Conservation (phyloP, 2,329 filamentous ascomycete genomes). For the Karstenula rhodostoma region DNA sequence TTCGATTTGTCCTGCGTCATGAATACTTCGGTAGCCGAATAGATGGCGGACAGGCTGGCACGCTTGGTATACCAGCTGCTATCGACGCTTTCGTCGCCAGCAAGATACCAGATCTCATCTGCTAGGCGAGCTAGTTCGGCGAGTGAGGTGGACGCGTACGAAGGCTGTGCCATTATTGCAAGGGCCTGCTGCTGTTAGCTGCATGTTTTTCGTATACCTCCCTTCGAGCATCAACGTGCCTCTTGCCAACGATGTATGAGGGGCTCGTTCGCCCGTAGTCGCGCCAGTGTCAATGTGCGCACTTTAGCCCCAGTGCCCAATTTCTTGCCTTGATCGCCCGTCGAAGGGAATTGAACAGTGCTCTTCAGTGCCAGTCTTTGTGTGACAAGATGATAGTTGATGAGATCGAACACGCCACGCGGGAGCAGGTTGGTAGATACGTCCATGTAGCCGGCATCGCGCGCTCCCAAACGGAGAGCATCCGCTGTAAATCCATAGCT, state of each 20-base stretch:
- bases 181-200: constrained; percentile 68
- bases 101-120: constrained; percentile 92
- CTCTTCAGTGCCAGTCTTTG: constrained; percentile 68
- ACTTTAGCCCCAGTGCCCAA: constrained; percentile 70
- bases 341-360: constrained; percentile 54
- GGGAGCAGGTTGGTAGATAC: constrained; percentile 85
- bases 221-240: constrained; percentile 57
- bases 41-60: constrained; percentile 69
- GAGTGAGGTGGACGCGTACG: constrained; percentile 77
- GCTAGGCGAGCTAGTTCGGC: constrained; percentile 80
- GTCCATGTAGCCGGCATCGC: constrained; percentile 85
- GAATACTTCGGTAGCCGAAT: constrained; percentile 80
- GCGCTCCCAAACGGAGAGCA: constrained; percentile 78
- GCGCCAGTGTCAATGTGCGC: constrained; percentile 75
- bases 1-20: constrained; percentile 88
- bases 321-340: constrained; percentile 41
- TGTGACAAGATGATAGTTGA: constrained; percentile 77
- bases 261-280: constrained; percentile 76
- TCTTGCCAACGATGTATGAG: constrained; percentile 86
- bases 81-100: constrained; percentile 84
- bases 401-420: constrained; percentile 79
- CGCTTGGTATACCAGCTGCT: constrained; percentile 86
- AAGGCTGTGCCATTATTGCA: constrained; percentile 86
- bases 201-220: constrained; percentile 39
- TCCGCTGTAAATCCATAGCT: constrained; percentile 80